These are phyloP conservation scores for Ustilago hordei DNA, from an alignment of 1,284 basidiomycete species.

Conservation along the genomic window DNA sequence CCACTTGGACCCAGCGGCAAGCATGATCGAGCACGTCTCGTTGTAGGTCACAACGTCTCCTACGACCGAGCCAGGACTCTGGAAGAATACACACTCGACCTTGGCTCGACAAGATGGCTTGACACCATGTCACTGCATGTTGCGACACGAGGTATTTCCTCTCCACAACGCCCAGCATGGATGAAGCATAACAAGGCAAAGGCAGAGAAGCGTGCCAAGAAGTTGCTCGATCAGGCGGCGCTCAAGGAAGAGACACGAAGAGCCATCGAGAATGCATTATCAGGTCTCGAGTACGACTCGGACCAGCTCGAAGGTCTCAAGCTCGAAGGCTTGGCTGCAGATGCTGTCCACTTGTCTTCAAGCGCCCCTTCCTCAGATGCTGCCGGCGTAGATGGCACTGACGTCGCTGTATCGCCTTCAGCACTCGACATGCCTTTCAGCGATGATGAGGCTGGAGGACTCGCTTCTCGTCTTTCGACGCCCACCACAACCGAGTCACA, in stretches of 20 bases:
- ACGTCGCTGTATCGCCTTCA: conserved; percentile 16
- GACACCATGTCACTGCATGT: conserved; percentile 97
- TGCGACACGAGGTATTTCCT: conserved; percentile 92
- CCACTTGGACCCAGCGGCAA: conserved; percentile 73
- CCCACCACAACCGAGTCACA: conserved; percentile 26
- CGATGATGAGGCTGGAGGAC: conserved; percentile 43
- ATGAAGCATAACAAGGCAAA: conserved; percentile 79
- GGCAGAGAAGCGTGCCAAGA: conserved; percentile 73
- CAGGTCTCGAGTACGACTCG: conserved; percentile 49
- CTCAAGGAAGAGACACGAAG: conserved; percentile 68
- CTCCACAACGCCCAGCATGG: conserved; percentile 94
- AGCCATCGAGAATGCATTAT: conserved; percentile 52
- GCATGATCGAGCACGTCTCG: conserved; percentile 72
- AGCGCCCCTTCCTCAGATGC: conserved; percentile 4
- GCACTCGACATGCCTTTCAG: conserved; percentile 45
- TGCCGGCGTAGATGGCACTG: conserved; percentile 6
- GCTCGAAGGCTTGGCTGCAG: conserved; percentile 41
- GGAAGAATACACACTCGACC: conserved; percentile 84
- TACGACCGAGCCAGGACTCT: conserved; percentile 87
- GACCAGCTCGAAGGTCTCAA: conserved; percentile 55
- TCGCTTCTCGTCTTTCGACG: conserved; percentile 27
- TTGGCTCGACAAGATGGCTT: conserved; percentile 83
- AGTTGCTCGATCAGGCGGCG: conserved; percentile 65
- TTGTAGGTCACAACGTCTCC: conserved; percentile 94
- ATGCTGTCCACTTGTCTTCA: conserved; percentile 11